These are phyloP conservation scores for Coprinellus micaceus DNA, from an alignment of 768 basidiomycete genomes.

Conservation along the genomic window DNA sequence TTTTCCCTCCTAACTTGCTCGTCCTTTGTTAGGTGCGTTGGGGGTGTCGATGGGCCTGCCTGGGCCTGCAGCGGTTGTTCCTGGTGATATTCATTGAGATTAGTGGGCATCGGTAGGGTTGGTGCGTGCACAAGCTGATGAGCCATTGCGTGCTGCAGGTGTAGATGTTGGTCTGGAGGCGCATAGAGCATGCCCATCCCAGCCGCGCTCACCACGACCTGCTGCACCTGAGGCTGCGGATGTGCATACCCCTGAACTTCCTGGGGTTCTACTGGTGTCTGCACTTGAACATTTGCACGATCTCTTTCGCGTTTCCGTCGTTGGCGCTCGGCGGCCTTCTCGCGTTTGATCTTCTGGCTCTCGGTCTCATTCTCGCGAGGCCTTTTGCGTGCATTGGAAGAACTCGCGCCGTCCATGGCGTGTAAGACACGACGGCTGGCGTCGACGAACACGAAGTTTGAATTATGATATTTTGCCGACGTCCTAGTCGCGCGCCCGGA, in stretches of 20 bases:
- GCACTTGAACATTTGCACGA: constrained; percentile 31
- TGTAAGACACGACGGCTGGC: constrained; percentile 17
- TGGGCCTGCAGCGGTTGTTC: constrained; percentile 15
- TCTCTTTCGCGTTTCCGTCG: constrained; percentile 78
- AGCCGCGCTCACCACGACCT: constrained; percentile 3
- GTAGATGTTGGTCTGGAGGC: constrained; percentile 18
- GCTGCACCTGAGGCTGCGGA: constrained; percentile 9
- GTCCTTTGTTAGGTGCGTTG: constrained; percentile 49
- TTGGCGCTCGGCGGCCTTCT: constrained; percentile 85
- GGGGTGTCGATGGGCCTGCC: constrained; percentile 3
- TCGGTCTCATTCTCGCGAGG: constrained; percentile 71
- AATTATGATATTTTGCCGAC: no score
- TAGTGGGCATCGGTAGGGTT: not conserved
- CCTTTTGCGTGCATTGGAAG: constrained; percentile 45
- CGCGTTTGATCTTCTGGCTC: constrained; percentile 69
- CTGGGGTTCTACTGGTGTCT: constrained; percentile 22
- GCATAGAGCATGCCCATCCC: constrained; percentile 10
- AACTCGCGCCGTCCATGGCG: constrained; percentile 23
- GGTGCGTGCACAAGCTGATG: not conserved
- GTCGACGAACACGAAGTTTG: no score
- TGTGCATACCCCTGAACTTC: constrained; percentile 9
- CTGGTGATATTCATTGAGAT: constrained; percentile 3
- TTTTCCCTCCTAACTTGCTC: constrained; percentile 66
- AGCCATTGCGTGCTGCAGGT: constrained; percentile 1
- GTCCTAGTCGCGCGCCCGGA: no score